phyloP scores from a whole-genome alignment of 75 land plant genomes.

The Isoetes taiwanensis region DNA sequence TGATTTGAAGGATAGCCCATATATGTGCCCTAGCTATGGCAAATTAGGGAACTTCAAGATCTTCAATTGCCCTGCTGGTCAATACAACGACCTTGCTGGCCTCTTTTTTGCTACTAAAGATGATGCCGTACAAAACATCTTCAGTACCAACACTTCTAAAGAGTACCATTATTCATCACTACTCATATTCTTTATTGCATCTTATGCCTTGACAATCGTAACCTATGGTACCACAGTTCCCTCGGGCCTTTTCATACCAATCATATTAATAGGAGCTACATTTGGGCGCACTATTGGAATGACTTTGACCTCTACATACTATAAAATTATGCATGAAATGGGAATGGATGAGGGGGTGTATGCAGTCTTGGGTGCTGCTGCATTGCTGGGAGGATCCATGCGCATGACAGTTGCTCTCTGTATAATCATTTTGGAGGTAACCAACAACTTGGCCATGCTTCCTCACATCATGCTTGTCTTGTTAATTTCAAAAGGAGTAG shows the following conservation, averaged over 20 bases:
- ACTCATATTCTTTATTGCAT: not conserved
- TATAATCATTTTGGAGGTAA: not conserved
- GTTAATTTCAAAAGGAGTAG: not conserved
- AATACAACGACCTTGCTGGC: conserved; percentile 8
- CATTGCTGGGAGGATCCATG: conserved; percentile 4
- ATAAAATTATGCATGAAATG: too few relatives aligned
- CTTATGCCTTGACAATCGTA: not conserved
- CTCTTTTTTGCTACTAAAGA: conserved; percentile 1
- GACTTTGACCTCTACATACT: not conserved
- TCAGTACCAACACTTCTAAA: not conserved
- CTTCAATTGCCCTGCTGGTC: conserved; percentile 6
- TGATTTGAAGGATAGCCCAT: not conserved
- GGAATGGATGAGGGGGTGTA: not conserved
- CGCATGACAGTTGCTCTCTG: conserved; percentile 4
- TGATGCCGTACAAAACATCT: conserved; percentile 1
- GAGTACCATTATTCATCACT: not conserved
- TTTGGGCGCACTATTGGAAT: not conserved
- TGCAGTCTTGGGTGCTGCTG: conserved; percentile 1
- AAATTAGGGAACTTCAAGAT: not conserved
- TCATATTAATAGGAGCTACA: not conserved
- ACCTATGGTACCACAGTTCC: not conserved
- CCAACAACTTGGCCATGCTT: conserved; percentile 2
- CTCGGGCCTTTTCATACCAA: not conserved
- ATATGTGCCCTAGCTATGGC: not conserved
- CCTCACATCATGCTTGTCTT: not conserved